Evolutionary conservation across 805 yeast genomes (phyloP).

Genomic region (Saccharomycopsis selenospora): DNA sequence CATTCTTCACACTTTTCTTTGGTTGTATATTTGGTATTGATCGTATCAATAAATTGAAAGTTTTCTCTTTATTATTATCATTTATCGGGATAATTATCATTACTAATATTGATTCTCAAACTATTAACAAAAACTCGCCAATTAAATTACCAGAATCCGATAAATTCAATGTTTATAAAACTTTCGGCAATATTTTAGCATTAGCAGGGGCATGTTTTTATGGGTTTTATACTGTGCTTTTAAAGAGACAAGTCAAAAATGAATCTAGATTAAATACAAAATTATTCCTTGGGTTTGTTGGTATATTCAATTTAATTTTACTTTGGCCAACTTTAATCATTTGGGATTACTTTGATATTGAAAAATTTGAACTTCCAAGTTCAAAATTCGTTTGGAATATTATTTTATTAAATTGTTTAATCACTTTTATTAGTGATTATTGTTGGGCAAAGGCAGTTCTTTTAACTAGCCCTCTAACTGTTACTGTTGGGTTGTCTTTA

Average conservation of each 20-base stretch:
- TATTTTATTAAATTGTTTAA: slow-evolving; percentile 56
- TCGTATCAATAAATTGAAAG: slow-evolving; percentile 52
- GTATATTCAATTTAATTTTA: slow-evolving; percentile 64
- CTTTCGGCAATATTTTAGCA: slow-evolving; percentile 75
- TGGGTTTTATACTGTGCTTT: slow-evolving; percentile 81
- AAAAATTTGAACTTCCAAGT: slow-evolving; percentile 62
- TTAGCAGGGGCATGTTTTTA: slow-evolving; percentile 81
- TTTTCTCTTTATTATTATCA: slow-evolving; percentile 63
- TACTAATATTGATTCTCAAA: slow-evolving; percentile 54
- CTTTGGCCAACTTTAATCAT: slow-evolving; percentile 78
- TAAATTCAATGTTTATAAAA: slow-evolving; percentile 26
- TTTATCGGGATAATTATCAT: slow-evolving; percentile 76
- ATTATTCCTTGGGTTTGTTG: slow-evolving; percentile 91
- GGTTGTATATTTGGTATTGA: slow-evolving; percentile 74
- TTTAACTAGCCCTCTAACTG: slow-evolving; percentile 88
- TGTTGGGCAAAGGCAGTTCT: slow-evolving; percentile 96
- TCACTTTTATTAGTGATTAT: slow-evolving; percentile 82
- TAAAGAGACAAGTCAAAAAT: slow-evolving; percentile 64
- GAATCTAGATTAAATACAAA: slow-evolving; percentile 78
- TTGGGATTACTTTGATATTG: slow-evolving; percentile 57
- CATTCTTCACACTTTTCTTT: slow-evolving; percentile 82
- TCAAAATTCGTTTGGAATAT: slow-evolving; percentile 34
- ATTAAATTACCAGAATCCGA: slow-evolving; percentile 14
- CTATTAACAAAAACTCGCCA: background rate
- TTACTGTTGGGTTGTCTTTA: slow-evolving; percentile 87